Evolutionary conservation across 2,329 filamentous ascomycete species (phyloP).

Genomic region (Sporothrix inflata): DNA sequence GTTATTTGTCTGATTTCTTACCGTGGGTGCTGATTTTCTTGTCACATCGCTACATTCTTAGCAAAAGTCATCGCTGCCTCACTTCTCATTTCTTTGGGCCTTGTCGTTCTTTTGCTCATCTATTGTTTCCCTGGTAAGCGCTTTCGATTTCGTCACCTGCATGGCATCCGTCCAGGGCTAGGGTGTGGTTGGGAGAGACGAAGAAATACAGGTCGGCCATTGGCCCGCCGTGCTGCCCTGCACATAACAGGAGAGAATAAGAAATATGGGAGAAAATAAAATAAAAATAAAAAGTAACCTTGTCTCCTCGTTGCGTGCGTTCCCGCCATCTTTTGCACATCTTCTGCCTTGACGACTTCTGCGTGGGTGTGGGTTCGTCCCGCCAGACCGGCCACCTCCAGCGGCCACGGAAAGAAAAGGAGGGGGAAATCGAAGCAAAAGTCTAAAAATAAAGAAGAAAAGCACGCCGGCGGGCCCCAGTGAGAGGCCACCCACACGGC

Average conservation of each 20-base stretch:
- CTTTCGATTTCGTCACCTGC: conserved; percentile 21
- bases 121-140: conserved; percentile 16
- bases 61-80: neutral
- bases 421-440: neutral
- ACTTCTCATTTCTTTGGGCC: neutral
- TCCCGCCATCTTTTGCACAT: neutral
- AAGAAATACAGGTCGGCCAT: neutral
- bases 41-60: neutral
- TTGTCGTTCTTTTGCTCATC: neutral
- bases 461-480: neutral
- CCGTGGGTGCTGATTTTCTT: neutral
- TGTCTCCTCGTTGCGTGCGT: neutral
- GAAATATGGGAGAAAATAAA: neutral
- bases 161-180: conserved; percentile 8
- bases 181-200: neutral
- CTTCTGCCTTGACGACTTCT: neutral
- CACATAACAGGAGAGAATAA: neutral
- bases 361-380: neutral
- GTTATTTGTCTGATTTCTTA: neutral
- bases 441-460: neutral
- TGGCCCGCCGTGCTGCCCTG: neutral
- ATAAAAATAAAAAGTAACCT: neutral
- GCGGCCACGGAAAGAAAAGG: neutral
- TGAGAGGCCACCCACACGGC: conserved; percentile 8
- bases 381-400: conserved; percentile 12